A percentile compares a stretch with the other conserved stretches of the same genome.
phyloP scores from a whole-genome alignment of 345 rosid genomes.

The Eucalyptus caleyi region DNA sequence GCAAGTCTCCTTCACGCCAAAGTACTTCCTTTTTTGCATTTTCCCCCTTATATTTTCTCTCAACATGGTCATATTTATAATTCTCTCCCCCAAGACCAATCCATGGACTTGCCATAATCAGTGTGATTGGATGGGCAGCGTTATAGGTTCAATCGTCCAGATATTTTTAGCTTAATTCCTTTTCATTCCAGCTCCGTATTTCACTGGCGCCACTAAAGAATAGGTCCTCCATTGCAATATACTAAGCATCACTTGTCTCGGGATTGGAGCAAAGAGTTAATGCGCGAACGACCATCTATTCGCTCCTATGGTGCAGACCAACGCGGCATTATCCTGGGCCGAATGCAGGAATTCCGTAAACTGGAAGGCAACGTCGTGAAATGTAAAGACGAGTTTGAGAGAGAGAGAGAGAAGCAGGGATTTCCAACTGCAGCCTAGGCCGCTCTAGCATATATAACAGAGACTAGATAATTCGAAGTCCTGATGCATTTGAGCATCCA shows the following conservation, averaged over 20 bases:
- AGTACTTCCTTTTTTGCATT: neutral
- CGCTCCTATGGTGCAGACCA: neutral
- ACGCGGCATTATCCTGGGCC: neutral
- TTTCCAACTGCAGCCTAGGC: neutral
- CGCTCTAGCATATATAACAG: neutral
- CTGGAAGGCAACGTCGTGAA: neutral
- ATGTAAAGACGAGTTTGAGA: neutral
- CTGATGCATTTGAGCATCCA: neutral
- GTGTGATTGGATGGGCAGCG: neutral
- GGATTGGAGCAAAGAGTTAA: neutral
- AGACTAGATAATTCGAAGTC: neutral
- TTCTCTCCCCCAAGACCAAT: neutral
- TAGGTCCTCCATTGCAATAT: neutral
- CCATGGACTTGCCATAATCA: neutral
- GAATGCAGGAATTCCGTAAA: neutral
- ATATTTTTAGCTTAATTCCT: neutral
- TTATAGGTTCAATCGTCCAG: neutral
- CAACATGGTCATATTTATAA: neutral
- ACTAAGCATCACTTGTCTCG: neutral
- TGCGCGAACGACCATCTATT: neutral
- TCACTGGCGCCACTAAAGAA: neutral
- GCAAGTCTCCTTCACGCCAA: neutral
- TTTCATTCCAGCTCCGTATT: neutral
- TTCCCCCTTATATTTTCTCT: neutral
- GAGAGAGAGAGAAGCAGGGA: neutral